Evolutionary conservation across 2,329 filamentous ascomycete species (phyloP), one percentile per base, ranked within the genome.

Genomic region (Aspergillus caelatus): DNA sequence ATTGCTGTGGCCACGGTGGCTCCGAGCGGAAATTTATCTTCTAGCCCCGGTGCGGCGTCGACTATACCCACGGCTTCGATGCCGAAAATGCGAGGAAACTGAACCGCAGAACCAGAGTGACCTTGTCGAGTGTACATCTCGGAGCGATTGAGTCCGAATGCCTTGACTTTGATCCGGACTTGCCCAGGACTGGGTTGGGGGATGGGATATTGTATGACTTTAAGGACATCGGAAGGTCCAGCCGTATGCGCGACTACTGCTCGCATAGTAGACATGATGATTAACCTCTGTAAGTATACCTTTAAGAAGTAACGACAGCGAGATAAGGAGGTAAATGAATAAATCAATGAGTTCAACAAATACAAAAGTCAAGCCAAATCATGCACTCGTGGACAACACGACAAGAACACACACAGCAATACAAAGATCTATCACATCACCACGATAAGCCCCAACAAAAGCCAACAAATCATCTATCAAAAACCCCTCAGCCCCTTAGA

Each of bases 51-150:
- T 21, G 76, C 77, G n/a, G 70, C 67, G 19, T 74, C 80, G 3
- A 83, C 76, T 9, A 73, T 65, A 2, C 82, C 82, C 10, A 77
- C 72, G 21, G 79, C 81, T 72, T 84, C 82, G 67, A 84, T 83
- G 45, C 82, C 81, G 4, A 83, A 70, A 41, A 83, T 75, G 43
- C 79, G 78, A 0, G 82, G 81, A 59, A 82, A 81, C 9, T 68
- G 53, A 50, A 83, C 74, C 8, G 77, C 78, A 8, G 76, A 79
- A 68, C 48, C 48, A n/a, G 48, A 52, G 28, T 79, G 74, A 39
- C 81, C 81, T 62, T 81, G 79, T 14, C 81, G 79, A 9, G 81
- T 83, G 75, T 80, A 82, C 63, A 83, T 73, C 64, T 83, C 81
- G 57, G 76, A 77, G 21, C 81, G 78, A 65, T 83, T 83, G 65